phyloP scores from a whole-genome alignment of 345 rosid genomes.

The Gossypium anomalum region DNA sequence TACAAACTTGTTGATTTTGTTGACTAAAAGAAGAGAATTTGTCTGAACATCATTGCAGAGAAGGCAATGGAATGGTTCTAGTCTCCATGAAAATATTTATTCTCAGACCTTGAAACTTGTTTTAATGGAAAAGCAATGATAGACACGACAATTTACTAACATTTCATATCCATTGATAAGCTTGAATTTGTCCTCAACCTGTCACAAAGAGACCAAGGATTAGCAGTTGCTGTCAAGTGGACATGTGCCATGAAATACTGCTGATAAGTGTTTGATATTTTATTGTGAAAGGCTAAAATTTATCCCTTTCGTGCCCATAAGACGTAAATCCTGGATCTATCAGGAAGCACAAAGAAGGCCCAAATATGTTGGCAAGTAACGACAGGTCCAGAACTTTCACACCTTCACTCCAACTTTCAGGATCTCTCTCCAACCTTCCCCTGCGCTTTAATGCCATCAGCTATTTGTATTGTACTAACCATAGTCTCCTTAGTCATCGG shows the following conservation, averaged over 20 bases:
- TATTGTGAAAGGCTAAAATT: not conserved
- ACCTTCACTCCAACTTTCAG: constrained; percentile 17
- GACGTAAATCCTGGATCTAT: constrained; percentile 14
- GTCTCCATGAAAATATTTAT: not conserved
- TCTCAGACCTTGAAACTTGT: not conserved
- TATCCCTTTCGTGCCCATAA: not conserved
- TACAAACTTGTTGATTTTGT: not conserved
- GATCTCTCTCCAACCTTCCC: constrained; percentile 26
- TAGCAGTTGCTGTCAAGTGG: no score
- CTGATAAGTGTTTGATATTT: no score
- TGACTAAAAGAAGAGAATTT: not conserved
- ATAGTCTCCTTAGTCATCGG: not conserved
- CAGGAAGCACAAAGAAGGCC: constrained; percentile 13
- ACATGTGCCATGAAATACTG: no score
- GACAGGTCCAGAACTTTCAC: constrained; percentile 16
- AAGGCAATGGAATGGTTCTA: not conserved
- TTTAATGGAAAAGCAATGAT: not conserved
- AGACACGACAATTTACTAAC: no score
- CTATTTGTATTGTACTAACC: constrained; percentile 7
- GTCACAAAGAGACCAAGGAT: no score
- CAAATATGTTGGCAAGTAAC: not conserved
- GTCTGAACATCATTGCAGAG: not conserved
- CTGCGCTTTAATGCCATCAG: not conserved
- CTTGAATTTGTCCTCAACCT: no score
- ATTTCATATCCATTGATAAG: no score